These are phyloP conservation scores for Pichia membranifaciens DNA, from an alignment of 805 yeast genomes.

Conservation along the genomic window DNA sequence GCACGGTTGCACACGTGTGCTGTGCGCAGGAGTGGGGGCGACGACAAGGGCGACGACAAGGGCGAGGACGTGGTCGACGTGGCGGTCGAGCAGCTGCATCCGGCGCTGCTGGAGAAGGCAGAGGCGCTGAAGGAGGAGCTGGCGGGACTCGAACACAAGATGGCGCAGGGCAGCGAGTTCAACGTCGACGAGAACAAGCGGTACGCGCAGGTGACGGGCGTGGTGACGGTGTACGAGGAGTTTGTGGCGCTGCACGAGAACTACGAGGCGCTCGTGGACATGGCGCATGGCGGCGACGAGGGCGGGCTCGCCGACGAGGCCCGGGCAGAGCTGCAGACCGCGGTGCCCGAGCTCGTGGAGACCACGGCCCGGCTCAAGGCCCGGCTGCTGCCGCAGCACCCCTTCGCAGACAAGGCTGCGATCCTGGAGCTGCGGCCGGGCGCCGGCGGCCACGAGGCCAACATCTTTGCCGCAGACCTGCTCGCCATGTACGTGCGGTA, in stretches of 20 bases:
- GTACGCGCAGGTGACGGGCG: slow-evolving; percentile 39
- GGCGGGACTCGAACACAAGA: slow-evolving; percentile 32
- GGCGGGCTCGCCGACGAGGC: slow-evolving; percentile 54
- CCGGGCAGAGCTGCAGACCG: slow-evolving; percentile 42
- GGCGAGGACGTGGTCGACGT: not conserved
- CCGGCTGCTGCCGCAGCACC: slow-evolving; percentile 67
- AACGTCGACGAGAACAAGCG: slow-evolving; percentile 44
- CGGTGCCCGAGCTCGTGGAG: slow-evolving; percentile 39
- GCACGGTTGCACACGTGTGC: too few relatives aligned
- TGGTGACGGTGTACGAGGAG: slow-evolving; percentile 37
- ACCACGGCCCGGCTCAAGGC: slow-evolving; percentile 44
- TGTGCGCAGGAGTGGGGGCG: too few relatives aligned
- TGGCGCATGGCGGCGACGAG: slow-evolving; percentile 37
- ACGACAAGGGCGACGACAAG: too few relatives aligned
- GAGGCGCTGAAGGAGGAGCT: slow-evolving; percentile 37
- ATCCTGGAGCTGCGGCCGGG: slow-evolving; percentile 89
- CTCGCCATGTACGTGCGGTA: slow-evolving; percentile 75
- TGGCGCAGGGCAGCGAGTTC: slow-evolving; percentile 39
- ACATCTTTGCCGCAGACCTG: slow-evolving; percentile 75
- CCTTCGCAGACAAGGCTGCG: slow-evolving; percentile 70
- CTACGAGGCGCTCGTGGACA: slow-evolving; percentile 30
- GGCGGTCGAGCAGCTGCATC: slow-evolving; percentile 32
- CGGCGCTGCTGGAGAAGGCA: slow-evolving; percentile 46
- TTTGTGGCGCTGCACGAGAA: slow-evolving; percentile 31
- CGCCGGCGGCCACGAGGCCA: slow-evolving; percentile 93